phyloP scores from a whole-genome alignment of 2,329 filamentous ascomycete species.

The Aspergillus sp. region DNA sequence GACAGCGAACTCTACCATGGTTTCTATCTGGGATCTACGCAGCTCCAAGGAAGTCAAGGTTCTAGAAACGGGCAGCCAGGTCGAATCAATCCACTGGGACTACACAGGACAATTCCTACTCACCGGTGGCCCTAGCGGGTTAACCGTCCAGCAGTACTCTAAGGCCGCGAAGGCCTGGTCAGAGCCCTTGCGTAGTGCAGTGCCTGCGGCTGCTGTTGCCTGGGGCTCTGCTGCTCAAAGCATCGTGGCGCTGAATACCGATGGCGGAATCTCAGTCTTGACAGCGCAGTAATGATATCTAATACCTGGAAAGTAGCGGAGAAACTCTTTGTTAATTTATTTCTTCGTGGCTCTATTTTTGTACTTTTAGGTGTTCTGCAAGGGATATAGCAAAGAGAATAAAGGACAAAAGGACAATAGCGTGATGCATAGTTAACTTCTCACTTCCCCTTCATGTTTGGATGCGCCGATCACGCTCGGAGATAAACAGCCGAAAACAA shows the following conservation, averaged over 20 bases:
- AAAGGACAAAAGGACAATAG: constrained; percentile 1
- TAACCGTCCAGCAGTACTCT: constrained; percentile 85
- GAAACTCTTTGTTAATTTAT: constrained; percentile 5
- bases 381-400: constrained; percentile 8
- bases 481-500: background rate
- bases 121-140: constrained; percentile 72
- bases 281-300: constrained; percentile 51
- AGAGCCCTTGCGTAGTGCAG: constrained; percentile 75
- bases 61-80: constrained; percentile 78
- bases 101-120: constrained; percentile 93
- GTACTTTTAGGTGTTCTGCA: constrained; percentile 24
- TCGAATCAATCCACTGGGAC: constrained; percentile 81
- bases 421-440: background rate
- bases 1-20: constrained; percentile 71
- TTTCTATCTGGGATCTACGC: constrained; percentile 88
- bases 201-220: constrained; percentile 68
- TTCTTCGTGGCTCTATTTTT: constrained; percentile 14
- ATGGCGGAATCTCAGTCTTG: constrained; percentile 74
- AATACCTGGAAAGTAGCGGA: constrained; percentile 20
- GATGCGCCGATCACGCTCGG: too few species aligned
- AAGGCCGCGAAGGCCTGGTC: constrained; percentile 88
- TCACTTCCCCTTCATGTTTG: background rate
- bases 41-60: constrained; percentile 80
- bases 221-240: constrained; percentile 78
- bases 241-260: constrained; percentile 70